Evolutionary conservation across 1,284 basidiomycete genomes (phyloP).

Genomic region (Ceratobasidium sp.): DNA sequence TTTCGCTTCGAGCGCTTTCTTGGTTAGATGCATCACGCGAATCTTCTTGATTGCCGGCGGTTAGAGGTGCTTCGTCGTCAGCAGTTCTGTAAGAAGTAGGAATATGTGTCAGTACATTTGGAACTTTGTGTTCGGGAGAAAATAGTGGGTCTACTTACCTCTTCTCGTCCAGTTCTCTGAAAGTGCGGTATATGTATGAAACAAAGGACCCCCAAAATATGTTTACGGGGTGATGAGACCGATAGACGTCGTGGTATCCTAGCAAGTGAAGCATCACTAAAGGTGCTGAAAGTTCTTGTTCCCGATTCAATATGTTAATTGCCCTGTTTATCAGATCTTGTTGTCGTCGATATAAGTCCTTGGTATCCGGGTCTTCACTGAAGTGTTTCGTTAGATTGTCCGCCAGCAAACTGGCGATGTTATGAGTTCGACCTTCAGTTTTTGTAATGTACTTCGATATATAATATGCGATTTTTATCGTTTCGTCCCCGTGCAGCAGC

Average conservation of each 20-base stretch:
- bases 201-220: constrained; percentile 28
- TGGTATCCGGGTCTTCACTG: not conserved
- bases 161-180: not conserved
- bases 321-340: constrained; percentile 37
- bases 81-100: not conserved
- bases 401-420: constrained; percentile 46
- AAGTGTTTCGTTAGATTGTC: not conserved
- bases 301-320: constrained; percentile 44
- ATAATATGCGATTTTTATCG: constrained; percentile 21
- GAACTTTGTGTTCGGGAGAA: not conserved
- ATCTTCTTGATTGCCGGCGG: too few species aligned
- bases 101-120: not conserved
- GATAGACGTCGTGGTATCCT: constrained; percentile 6
- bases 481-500: constrained; percentile 25
- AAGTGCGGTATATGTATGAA: constrained; percentile 7
- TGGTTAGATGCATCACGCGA: constrained; percentile 2
- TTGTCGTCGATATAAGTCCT: not conserved
- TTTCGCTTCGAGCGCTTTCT: not conserved
- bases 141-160: not conserved
- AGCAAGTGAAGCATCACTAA: constrained; percentile 40
- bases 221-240: not conserved
- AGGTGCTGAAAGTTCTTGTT: constrained; percentile 44
- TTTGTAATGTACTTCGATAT: constrained; percentile 54
- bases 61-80: not conserved
- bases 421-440: constrained; percentile 52